These are phyloP conservation scores for Colletotrichum salicis DNA, from an alignment of 2,329 filamentous ascomycete genomes.

Conservation along the genomic window DNA sequence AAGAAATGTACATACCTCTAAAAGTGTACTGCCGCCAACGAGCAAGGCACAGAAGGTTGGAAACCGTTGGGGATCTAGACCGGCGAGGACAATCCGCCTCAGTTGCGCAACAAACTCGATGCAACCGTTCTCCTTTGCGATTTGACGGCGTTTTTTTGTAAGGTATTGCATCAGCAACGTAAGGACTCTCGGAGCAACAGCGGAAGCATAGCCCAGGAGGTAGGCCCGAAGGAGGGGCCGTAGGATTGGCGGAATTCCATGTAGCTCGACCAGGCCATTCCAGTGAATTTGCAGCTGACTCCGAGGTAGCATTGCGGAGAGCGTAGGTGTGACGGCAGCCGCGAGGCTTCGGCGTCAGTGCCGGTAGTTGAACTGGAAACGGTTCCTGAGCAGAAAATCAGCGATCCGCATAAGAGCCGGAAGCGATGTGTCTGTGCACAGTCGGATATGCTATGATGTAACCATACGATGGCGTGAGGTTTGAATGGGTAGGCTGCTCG, in stretches of 20 bases:
- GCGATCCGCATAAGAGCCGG: slow-evolving; percentile 17
- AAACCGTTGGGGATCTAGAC: slow-evolving; percentile 66
- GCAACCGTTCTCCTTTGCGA: slow-evolving; percentile 35
- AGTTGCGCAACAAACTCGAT: slow-evolving; percentile 45
- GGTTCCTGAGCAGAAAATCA: slow-evolving; percentile 26
- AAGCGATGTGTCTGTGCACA: slow-evolving; percentile 26
- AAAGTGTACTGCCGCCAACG: slow-evolving; percentile 68
- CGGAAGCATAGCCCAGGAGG: slow-evolving; percentile 68
- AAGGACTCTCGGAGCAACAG: slow-evolving; percentile 66
- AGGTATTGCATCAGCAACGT: slow-evolving; percentile 64
- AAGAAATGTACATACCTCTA: slow-evolving; percentile 60
- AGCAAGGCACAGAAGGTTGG: slow-evolving; percentile 71
- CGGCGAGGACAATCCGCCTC: slow-evolving; percentile 58
- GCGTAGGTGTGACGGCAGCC: slow-evolving; percentile 20
- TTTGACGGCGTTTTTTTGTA: slow-evolving; percentile 44
- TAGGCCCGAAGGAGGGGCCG: slow-evolving; percentile 70
- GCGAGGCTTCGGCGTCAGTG: slow-evolving; percentile 26
- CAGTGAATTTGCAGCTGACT: slow-evolving; percentile 35
- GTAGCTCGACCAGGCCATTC: slow-evolving; percentile 34
- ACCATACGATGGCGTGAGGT: slow-evolving; percentile 19
- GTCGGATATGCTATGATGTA: slow-evolving; percentile 16
- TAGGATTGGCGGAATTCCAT: slow-evolving; percentile 59
- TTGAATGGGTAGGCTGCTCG: neutral
- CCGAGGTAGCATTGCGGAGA: slow-evolving; percentile 58
- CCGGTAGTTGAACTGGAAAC: slow-evolving; percentile 14